Evolutionary conservation across 257 asterid species (phyloP), one percentile per base, ranked within the genome.

Genomic region (Solanum rostratum): DNA sequence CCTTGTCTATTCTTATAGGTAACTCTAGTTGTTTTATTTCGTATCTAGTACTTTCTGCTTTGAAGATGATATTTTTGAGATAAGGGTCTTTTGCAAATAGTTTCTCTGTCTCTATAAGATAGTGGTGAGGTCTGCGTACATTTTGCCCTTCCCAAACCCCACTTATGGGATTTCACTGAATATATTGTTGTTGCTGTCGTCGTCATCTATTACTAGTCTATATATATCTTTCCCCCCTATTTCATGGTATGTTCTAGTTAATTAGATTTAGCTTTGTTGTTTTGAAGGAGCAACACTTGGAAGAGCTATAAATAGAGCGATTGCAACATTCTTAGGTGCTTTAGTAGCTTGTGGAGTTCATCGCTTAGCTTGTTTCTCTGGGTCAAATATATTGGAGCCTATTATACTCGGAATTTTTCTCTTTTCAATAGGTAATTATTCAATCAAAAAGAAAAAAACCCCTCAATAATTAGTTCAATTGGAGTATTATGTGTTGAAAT

Each of bases 261-360:
- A 49, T 50, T 50, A 13, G 4, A 50, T 50, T 13, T 13, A 14
- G 0, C 7, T 14, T 50, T 50, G 55, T 50, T 50, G 6, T 68
- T 82, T 84, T 74, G 33, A 83, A 94, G 98, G 98, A n/a, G 97
- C 96, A 30, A 94, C 98, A 16, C 91, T 94, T 37, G 96, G 94
- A n/a, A 94, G 92, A 89, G 96, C 94, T 16, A 24, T 94, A 11
- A 94, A 93, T 76, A 90, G 98, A 85, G 96, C 91, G 39, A 27
- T 94, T 80, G 97, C 95, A 22, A 94, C 97, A 27, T 82, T 93
- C 43, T 79, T 87, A 69, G 98, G 92, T 5, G 92, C 94, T 85
- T 94, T 86, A 39, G 82, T 94, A 69, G 97, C 95, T 18, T 84
- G 91, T 70, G 98, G 96, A 86, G 95, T 92, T 57, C 92, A 92